Base-by-base conservation (phyloP, 192 early-diverging fungal species). In the Backusella tuberculispora region DNA sequence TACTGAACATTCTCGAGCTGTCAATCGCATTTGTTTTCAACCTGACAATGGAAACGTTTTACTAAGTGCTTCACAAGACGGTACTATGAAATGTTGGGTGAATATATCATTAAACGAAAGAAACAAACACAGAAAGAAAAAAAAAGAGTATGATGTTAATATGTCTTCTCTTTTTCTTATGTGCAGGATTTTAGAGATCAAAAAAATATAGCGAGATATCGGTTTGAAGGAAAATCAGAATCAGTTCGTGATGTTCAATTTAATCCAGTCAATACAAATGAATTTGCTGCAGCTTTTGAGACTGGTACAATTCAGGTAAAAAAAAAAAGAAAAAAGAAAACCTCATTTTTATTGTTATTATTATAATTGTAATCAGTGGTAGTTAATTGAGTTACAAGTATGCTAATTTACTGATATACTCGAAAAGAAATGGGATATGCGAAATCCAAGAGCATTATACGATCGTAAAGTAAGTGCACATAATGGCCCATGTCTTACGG, bases 241-340 rank as follows among this genome's bases (percentile, higher is more conserved):
- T 83, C 84, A 75, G 94, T 95, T 19, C 78, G 94, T 42, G 94
- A 95, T 76, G 88, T 92, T 0, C 91, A 93, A 63, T 95, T 95
- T 76, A 89, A 86, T 78, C 90, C 92, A 1, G 69, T 84, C 4
- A 79, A 78, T 56, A 63, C 75, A 24, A 79, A 77, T 72, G 91
- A 94, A 71, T 92, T 96, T 76, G 90, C 86, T 17, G 92, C 94
- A 34, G 94, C 89, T 0, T 94, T 94, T 76, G 94, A 96, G 40
- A 95, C 90, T 69, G 94, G 94, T 19, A 88, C 80, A 12, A 83
- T 92, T 37, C 91, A 92, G 83, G 91, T 90, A 85, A 73, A 50
- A n/a, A 68, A n/a, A 68, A 15, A 15, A 60, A 26, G 8, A 26
- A 47, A 63, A 69, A 19, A 45, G 8, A 53, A 29, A 10, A 64